These are phyloP conservation scores for Pleurotus platypus DNA, from an alignment of 768 basidiomycete genomes.

Conservation along the genomic window DNA sequence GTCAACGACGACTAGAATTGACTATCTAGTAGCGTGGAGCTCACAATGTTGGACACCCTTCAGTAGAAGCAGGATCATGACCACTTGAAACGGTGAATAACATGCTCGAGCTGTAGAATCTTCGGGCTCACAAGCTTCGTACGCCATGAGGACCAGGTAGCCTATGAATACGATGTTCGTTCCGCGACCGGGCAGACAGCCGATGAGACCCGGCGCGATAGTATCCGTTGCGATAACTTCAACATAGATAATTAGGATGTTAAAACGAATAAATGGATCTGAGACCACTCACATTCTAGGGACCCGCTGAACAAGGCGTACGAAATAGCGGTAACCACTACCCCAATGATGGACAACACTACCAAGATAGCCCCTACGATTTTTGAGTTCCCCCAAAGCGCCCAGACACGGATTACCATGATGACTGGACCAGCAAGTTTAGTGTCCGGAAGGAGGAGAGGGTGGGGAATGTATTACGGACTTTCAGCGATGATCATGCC, in stretches of 20 bases:
- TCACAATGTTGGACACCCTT: constrained; percentile 5
- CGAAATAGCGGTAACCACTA: not conserved
- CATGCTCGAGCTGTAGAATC: not conserved
- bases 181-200: constrained; percentile 1
- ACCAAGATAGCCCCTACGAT: not conserved
- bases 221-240: constrained; percentile 2
- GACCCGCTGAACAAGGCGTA: not conserved
- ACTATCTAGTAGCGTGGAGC: not conserved
- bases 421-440: not conserved
- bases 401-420: constrained; percentile 8
- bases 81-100: not conserved
- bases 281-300: not conserved
- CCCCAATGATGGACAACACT: not conserved
- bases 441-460: not conserved
- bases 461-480: not conserved
- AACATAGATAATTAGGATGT: not conserved
- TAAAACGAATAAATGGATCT: not conserved
- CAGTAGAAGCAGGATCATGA: not conserved
- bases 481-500: constrained; percentile 3
- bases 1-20: not conserved
- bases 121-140: not conserved
- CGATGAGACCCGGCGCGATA: not conserved
- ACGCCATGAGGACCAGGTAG: constrained; percentile 2
- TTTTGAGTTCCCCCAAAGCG: not conserved
- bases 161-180: constrained; percentile 3